Conservation (phyloP, 169 alveolate genomes). For the Theileria annulata region DNA sequence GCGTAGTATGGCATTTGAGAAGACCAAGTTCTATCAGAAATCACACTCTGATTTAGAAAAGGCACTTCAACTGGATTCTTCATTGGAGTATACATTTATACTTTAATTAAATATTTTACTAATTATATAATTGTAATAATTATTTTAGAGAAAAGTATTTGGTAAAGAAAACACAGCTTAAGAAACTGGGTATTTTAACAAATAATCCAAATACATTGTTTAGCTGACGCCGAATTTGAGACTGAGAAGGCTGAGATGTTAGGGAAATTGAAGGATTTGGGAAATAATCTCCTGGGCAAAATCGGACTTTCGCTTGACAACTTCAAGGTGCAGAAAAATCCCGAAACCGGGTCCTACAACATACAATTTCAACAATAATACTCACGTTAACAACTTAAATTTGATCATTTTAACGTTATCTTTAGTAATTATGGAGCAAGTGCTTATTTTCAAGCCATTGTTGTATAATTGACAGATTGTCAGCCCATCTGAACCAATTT, state of each 20-base stretch:
- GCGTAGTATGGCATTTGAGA: slow-evolving; percentile 83
- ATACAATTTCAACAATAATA: slow-evolving; percentile 86
- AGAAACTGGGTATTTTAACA: slow-evolving; percentile 45
- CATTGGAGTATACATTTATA: slow-evolving; percentile 58
- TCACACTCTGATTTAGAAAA: slow-evolving; percentile 84
- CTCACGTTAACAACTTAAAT: neutral
- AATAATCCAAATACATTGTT: slow-evolving; percentile 1
- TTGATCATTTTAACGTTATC: neutral
- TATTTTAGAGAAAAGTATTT: slow-evolving; percentile 22
- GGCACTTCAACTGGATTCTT: slow-evolving; percentile 81
- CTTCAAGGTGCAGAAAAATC: slow-evolving; percentile 90
- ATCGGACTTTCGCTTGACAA: slow-evolving; percentile 91
- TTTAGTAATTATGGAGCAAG: slow-evolving; percentile 7
- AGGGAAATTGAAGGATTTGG: slow-evolving; percentile 91
- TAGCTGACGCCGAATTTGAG: slow-evolving; percentile 83
- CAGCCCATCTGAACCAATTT: slow-evolving; percentile 10
- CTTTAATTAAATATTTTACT: neutral
- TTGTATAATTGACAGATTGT: slow-evolving; percentile 16
- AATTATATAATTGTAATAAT: neutral
- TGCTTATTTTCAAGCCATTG: slow-evolving; percentile 18
- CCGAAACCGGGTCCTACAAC: slow-evolving; percentile 90
- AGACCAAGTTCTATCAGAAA: slow-evolving; percentile 82
- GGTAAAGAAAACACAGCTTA: slow-evolving; percentile 27
- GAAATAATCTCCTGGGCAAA: slow-evolving; percentile 90
- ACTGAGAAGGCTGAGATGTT: slow-evolving; percentile 91